Evolutionary conservation across 2,329 filamentous ascomycete genomes (phyloP), one percentile per base, ranked within the genome.

Genomic region (Penicillium thymicola): DNA sequence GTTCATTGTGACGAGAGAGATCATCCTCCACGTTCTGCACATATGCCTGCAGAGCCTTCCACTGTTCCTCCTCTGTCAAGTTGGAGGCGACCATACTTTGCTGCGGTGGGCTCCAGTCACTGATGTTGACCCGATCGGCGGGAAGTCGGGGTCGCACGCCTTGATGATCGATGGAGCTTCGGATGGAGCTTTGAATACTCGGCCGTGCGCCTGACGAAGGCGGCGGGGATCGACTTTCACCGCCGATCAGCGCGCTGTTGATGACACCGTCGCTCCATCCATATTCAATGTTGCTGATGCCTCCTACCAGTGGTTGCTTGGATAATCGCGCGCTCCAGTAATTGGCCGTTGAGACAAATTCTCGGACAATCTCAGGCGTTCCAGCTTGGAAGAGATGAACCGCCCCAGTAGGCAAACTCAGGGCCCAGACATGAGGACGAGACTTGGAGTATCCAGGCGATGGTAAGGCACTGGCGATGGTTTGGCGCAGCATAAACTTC

Each of bases 331-430:
- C 93, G 69, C 91, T 94, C 94, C 94, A 99, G 76, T 97, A 99
- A 75, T 99, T 99, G 67, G 90, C 91, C 1, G 92, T 95, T 18
- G 85, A 88, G 51, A 97, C 92, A 67, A 97, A 99, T 72, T 99
- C 94, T 65, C 89, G 89, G 65, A 92, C 89, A 67, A 97, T 96
- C 66, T 99, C 94, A 0, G 90, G 86, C 0, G 94, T 99, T 54
- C 94, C 94, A 47, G 94, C 94, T 69, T 97, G 92, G 82, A 99
- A 99, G n/a, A 99, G 82, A 72, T 99, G 94, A 0, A 99, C 92
- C 0, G 93, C 93, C 13, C 94, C 94, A 1, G 88, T 95, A 0
- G 94, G 93, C 44, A 99, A 79, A 60, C 90, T 96, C 50, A 99
- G 78, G 2, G 94, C 93, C 89, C 92, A 99, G 1, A 99, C 94